Evolutionary conservation across 345 rosid genomes (phyloP), one percentile per base, ranked within the genome.

Genomic region (Geranium rotundifolium): DNA sequence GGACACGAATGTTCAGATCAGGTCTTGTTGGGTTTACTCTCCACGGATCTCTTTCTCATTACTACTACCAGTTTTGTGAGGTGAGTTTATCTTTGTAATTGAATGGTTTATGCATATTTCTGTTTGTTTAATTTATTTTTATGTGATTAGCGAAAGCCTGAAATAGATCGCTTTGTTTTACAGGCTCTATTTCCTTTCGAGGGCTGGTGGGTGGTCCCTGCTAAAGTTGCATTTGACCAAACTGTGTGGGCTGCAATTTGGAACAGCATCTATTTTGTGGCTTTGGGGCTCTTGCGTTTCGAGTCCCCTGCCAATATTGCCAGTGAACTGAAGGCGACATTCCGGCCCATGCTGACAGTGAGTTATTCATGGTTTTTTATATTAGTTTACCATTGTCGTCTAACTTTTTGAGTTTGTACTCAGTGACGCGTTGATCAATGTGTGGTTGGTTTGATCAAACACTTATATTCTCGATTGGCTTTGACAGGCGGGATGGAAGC

Each of bases 181-280:
- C 72, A 88, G 95, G 88, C 87, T 65, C 79, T 88, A 46, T 79
- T 91, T 76, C 97, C 98, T 63, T 91, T 77, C 8, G 65, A 89
- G 69, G 90, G 75, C 65, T 89, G 96, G 96, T 91, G 95, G 96
- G 92, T 86, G 59, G 89, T 89, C 46, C 98, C 96, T 59, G 96
- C 89, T 49, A 88, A 91, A 79, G 82, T 91, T 20, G 88, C 82
- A 0, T 91, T 89, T 76, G 96, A 91, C 57, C 96, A 89, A 76
- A 86, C 96, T 34, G 72, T 85, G 2, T 89, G 98, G 98, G 69
- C 98, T 7, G 86, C 95, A 57, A 17, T 87, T 67, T 91, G 96
- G 96, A 91, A 91, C 73, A 85, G 86, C 78, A 82, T 84, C 73
- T 91, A 91, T 68, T 91, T 10, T 65, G 79, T 73, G 39, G 79